A percentile compares a stretch with the other conserved stretches of the same genome.
Evolutionary conservation across 805 yeast species (phyloP).

Genomic region (Alloascoidea hylecoeti): DNA sequence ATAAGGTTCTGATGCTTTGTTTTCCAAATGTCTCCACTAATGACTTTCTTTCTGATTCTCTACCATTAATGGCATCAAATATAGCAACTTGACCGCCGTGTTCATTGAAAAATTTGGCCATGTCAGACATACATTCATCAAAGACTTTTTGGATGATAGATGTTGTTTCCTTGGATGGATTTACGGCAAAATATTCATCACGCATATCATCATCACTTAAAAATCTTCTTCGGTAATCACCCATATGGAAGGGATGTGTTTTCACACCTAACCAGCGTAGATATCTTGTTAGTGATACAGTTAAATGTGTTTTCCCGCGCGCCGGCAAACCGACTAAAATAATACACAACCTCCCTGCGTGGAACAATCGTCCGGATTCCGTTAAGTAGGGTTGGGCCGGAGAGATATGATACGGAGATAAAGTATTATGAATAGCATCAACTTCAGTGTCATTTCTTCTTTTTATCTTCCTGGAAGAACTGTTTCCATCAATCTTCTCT

Average conservation of each 20-base stretch:
- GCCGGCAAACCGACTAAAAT: conserved; percentile 91
- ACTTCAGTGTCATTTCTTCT: conserved; percentile 5
- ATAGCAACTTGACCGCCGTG: conserved; percentile 91
- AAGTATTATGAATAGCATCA: conserved; percentile 57
- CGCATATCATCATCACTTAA: conserved; percentile 35
- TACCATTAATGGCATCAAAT: conserved; percentile 89
- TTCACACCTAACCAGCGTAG: conserved; percentile 94
- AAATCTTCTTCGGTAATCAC: conserved; percentile 66
- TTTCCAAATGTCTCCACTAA: conserved; percentile 38
- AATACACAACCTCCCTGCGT: conserved; percentile 88
- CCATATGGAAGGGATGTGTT: conserved; percentile 81
- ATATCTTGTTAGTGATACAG: conserved; percentile 85
- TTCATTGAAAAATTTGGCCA: conserved; percentile 51
- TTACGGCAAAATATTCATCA: conserved; percentile 52
- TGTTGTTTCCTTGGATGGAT: conserved; percentile 30
- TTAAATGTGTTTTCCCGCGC: conserved; percentile 85
- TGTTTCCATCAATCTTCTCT: no score
- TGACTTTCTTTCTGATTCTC: conserved; percentile 48
- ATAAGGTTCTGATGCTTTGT: conserved; percentile 60
- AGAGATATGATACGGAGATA: conserved; percentile 51
- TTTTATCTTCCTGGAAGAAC: no score
- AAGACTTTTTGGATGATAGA: conserved; percentile 43
- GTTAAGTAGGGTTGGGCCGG: conserved; percentile 93
- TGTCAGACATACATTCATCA: conserved; percentile 52
- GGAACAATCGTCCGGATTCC: conserved; percentile 83